Base-by-base conservation (phyloP, 1,139 yeast genomes). In the Blastobotrys niveus region DNA sequence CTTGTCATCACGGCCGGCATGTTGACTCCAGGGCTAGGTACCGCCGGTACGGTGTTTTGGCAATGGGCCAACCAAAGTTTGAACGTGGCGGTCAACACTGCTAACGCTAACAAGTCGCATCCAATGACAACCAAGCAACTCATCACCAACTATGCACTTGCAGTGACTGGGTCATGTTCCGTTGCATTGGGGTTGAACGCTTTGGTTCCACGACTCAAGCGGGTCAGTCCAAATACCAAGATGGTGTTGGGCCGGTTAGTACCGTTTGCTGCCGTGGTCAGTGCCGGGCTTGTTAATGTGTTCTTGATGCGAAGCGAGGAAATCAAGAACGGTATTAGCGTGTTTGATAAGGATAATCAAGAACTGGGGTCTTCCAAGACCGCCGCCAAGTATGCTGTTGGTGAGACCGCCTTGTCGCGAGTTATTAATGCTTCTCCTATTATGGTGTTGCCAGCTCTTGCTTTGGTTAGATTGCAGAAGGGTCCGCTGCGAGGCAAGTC, bases 211-310 rank as follows among this genome's bases (percentile, higher is more conserved):
- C 74, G 81, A 50, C 70, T 91, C 59, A 82, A 76, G 58, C 71
- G 76, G 34, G 62, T 89, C 25, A 65, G 76, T n/a, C 81, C 94
- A 3, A 71, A 69, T 49, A 80, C 96, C 10, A 79, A 73, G 60
- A 66, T 81, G 58, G 72, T 89, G 37, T 68, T 91, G 50, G 82
- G 89, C 33, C 79, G 98, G 55, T 72, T 91, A 49, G 95, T 91
- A 5, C 98, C 98, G 5, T 91, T 91, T 67, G 97, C 97, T 1
- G 98, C 98, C 3, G 98, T 91, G 32, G 96, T 89, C 0, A 80
- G 93, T 39, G 98, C 98, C 1, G 97, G 97, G 61, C 72, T 89
- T 31, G 94, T 88, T 34, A 91, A 91, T 57, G 96, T 91, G 24
- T 86, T 86, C 60, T 73, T 93, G 53, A 91, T 91, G 98, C 80